phyloP scores from a whole-genome alignment of 2,329 filamentous ascomycete genomes.

The Pseudocercospora ulei region DNA sequence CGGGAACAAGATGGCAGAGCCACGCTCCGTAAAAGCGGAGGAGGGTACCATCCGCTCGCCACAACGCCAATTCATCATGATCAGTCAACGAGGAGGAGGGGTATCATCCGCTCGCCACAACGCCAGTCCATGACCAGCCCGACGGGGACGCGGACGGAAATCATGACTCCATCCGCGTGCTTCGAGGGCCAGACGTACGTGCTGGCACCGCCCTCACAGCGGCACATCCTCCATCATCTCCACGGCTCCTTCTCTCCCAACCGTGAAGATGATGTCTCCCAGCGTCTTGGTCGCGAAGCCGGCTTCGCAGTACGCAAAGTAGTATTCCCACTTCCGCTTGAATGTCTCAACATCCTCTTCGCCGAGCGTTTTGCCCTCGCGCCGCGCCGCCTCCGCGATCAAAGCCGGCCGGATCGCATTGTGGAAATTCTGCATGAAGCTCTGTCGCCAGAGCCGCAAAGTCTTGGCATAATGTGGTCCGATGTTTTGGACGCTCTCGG shows the following conservation, averaged over 20 bases:
- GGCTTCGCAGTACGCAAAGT: constrained; percentile 66
- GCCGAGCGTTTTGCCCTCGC: constrained; percentile 41
- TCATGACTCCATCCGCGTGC: neutral
- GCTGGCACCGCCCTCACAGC: constrained; percentile 37
- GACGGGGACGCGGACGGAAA: no score
- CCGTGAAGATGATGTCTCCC: constrained; percentile 62
- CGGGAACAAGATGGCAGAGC: neutral
- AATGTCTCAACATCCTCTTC: constrained; percentile 58
- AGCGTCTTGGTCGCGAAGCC: constrained; percentile 63
- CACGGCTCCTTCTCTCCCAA: constrained; percentile 54
- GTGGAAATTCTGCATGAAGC: constrained; percentile 56
- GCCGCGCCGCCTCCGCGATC: constrained; percentile 43
- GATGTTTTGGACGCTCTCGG: constrained; percentile 61
- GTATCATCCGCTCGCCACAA: constrained; percentile 1
- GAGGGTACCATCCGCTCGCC: constrained; percentile 3
- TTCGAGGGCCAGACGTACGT: neutral
- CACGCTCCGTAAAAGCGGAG: constrained; percentile 6
- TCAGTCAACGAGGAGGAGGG: constrained; percentile 4
- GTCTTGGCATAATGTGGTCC: constrained; percentile 64
- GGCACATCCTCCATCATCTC: constrained; percentile 64
- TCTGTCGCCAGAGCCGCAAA: constrained; percentile 57
- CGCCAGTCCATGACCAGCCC: constrained; percentile 3
- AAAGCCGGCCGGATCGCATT: constrained; percentile 52
- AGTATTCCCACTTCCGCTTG: constrained; percentile 65
- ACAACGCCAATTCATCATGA: constrained; percentile 1